Percentiles rank a stretch among this genome's conserved stretches.
Evolutionary conservation across 169 alveolate species (phyloP).

Genomic region (Plasmodium gallinaceum): DNA sequence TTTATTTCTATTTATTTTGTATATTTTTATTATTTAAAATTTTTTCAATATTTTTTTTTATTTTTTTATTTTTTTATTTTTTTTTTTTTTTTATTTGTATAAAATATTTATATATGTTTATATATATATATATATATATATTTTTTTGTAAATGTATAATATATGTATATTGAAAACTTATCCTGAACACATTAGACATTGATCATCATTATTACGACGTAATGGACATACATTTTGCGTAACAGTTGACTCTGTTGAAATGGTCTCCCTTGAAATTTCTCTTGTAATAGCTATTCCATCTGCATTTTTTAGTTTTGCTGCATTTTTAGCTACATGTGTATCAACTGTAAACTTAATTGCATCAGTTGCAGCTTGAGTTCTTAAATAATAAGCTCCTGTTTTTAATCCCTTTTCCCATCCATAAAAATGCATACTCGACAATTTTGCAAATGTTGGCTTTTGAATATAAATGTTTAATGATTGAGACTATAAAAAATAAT

Average conservation of each 20-base stretch:
- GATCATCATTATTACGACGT: constrained; percentile 79
- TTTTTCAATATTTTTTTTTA: not conserved
- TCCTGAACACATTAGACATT: constrained; percentile 86
- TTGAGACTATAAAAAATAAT: constrained; percentile 90
- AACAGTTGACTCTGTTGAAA: constrained; percentile 68
- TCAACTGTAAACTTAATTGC: constrained; percentile 99
- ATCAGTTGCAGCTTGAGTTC: constrained; percentile 98
- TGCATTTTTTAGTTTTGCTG: constrained; percentile 77
- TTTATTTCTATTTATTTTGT: too few relatives aligned
- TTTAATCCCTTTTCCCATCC: constrained; percentile 98
- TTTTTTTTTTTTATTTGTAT: not conserved
- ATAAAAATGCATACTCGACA: constrained; percentile 98
- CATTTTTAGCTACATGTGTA: constrained; percentile 83
- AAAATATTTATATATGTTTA: too few relatives aligned
- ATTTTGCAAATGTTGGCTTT: constrained; percentile 95
- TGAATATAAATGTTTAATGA: constrained; percentile 96
- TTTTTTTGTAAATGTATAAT: not conserved
- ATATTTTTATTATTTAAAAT: not conserved
- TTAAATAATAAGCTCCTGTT: constrained; percentile 97
- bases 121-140: too few relatives aligned
- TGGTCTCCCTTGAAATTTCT: constrained; percentile 76
- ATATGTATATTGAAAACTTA: constrained; percentile 23
- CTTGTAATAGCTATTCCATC: constrained; percentile 51
- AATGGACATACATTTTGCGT: constrained; percentile 66
- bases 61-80: not conserved